Base-by-base conservation (phyloP, 75 land plant species). In the Isoetes taiwanensis region DNA sequence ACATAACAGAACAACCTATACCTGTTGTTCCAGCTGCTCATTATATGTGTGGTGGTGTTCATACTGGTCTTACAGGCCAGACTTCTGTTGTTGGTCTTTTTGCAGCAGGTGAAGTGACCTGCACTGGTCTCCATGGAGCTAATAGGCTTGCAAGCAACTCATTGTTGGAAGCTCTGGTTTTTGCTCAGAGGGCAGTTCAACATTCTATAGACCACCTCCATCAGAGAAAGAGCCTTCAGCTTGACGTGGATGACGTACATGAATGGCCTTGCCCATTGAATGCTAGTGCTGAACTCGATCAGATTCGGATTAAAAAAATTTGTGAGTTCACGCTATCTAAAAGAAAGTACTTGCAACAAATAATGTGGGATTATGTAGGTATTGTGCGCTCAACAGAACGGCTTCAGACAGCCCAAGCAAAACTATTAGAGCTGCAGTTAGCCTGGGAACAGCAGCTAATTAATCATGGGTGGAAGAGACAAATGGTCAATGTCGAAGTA, bases 21-120 rank as follows among this genome's bases (percentile, higher is more conserved):
- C 99, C 99, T 0, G 96, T 94, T 23, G 99, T 94, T 5, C 99
- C 99, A 30, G 99, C 99, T 25, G 99, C 99, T 10, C 99, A 94
- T 75, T 94, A 94, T 67, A 94, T 94, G 90, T 94, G 99, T 62
- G 99, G 99, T 29, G 99, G 99, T 23, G 86, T 94, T 21, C 90
- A 93, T 48, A 89, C 96, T 32, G 90, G 90, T 32, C 81, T 94
- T 33, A 68, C 78, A 25, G 99, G 99, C 17, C 95, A 94, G 72
- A 94, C 99, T 43, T 78, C 80, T 41, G 69, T 94, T 0, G 30
- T 28, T 12, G 99, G 99, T 14, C 72, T 94, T 17, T 94, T 80
- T 76, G 99, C 87, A 64, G 96, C 99, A 2, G 99, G 99, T 46
- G 99, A 94, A 69, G 99, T 94, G 41, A 89, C 99, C 8, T 94